These are phyloP conservation scores for Yamagishiella unicocca DNA, from an alignment of 139 green algal genomes.

Conservation along the genomic window DNA sequence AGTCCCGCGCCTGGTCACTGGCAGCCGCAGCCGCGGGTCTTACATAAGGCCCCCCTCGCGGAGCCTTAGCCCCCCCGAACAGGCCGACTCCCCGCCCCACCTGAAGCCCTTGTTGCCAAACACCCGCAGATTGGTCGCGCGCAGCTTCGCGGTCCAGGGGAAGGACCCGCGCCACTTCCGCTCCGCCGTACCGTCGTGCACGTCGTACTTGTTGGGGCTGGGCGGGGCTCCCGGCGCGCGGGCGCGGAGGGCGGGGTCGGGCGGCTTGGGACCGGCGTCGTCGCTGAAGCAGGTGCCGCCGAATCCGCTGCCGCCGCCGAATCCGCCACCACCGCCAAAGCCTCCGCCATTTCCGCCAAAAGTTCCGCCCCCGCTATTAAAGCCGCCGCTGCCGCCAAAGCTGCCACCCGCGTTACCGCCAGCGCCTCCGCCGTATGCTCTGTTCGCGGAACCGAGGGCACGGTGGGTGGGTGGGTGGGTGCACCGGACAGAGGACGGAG, in stretches of 20 bases:
- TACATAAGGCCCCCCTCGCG: too few relatives aligned
- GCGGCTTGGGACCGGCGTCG: constrained; percentile 27
- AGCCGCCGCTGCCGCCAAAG: neutral
- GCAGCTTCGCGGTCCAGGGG: constrained; percentile 33
- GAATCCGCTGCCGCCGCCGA: neutral
- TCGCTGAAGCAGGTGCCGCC: constrained; percentile 10
- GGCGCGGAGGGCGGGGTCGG: constrained; percentile 27
- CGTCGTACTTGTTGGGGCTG: constrained; percentile 32
- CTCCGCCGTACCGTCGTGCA: constrained; percentile 43
- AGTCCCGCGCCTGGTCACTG: too few relatives aligned
- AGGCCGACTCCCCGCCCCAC: neutral
- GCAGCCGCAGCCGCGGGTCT: too few relatives aligned
- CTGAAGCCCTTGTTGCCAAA: constrained; percentile 60
- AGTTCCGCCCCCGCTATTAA: neutral
- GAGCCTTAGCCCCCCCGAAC: neutral
- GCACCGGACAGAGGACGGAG: too few relatives aligned
- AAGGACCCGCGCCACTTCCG: constrained; percentile 30
- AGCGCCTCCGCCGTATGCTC: neutral
- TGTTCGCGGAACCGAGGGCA: too few relatives aligned
- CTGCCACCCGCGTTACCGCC: neutral
- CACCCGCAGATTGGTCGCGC: constrained; percentile 26
- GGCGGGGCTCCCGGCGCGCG: constrained; percentile 12
- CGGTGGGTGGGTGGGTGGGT: too few relatives aligned
- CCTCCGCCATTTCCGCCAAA: neutral
- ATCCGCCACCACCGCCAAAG: constrained; percentile 5